Conservation (phyloP, 2,329 filamentous ascomycete genomes). For the Fusarium cyanostomum region DNA sequence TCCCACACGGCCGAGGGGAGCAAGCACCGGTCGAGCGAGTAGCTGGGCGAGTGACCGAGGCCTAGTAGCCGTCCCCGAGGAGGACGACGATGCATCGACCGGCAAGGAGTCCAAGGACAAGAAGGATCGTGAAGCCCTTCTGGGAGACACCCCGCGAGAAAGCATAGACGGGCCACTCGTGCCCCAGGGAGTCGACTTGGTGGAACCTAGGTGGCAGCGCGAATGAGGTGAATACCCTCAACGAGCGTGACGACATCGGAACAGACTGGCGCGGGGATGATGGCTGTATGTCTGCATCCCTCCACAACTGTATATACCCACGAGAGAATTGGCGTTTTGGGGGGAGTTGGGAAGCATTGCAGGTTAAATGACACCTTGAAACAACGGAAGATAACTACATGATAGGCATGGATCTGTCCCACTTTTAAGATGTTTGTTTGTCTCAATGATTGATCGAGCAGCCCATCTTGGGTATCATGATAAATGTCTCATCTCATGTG, state of each 20-base stretch:
- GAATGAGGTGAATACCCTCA: not conserved
- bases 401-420: slow-evolving; percentile 3
- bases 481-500: slow-evolving; percentile 1
- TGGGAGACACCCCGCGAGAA: slow-evolving; percentile 37
- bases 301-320: slow-evolving; percentile 42
- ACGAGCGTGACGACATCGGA: not conserved
- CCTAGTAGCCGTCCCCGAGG: slow-evolving; percentile 53
- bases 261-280: slow-evolving; percentile 12
- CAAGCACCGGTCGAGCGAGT: slow-evolving; percentile 42
- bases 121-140: slow-evolving; percentile 44
- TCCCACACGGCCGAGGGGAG: slow-evolving; percentile 38
- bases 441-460: not conserved
- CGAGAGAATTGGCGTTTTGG: slow-evolving; percentile 36
- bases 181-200: slow-evolving; percentile 41
- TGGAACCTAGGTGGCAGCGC: slow-evolving; percentile 42
- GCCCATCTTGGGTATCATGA: not conserved
- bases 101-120: slow-evolving; percentile 30
- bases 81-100: slow-evolving; percentile 43
- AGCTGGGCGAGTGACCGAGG: slow-evolving; percentile 52
- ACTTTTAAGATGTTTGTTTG: not conserved
- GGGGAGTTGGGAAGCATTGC: slow-evolving; percentile 4
- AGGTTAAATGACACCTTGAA: slow-evolving; percentile 9
- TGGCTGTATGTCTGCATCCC: slow-evolving; percentile 21
- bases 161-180: slow-evolving; percentile 35
- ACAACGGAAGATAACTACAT: slow-evolving; percentile 3